Base-by-base conservation (phyloP, 2,329 filamentous ascomycete genomes). In the Colletotrichum nymphaeae region DNA sequence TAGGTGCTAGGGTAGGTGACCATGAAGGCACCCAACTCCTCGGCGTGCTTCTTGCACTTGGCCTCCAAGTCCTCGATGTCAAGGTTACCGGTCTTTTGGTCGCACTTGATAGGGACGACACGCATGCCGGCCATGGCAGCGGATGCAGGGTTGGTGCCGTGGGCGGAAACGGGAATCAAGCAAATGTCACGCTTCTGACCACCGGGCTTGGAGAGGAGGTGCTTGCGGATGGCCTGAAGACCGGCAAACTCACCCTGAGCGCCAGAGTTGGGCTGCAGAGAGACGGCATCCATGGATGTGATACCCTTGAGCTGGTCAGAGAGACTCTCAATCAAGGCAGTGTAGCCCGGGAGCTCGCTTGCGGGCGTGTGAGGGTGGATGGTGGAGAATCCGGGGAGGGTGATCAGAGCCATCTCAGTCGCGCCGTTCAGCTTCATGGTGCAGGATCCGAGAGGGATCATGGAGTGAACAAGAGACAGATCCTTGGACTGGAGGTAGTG, bases 361-460 rank as follows among this genome's bases (percentile, higher is more conserved):
- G 85, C 78, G 0, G 93, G 93, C 49, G 92, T 90, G 79, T 95
- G 95, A 0, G 96, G 96, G 84, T 98, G 96, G 42, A 97, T 88
- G 74, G 93, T 91, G 55, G 93, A 89, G 79, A 95, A 94, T 63
- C 92, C 90, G 1, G 92, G 91, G 84, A 92, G 93, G 1, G 94
- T 94, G 68, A 98, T 89, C 8, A 95, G 93, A 19, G 94, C 89
- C 96, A 98, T 98, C 85, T 98, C 95, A 0, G 94, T 94, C 3
- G 95, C 97, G 55, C 93, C 94, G 82, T 98, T 98, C 66, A 98
- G 91, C 88, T 98, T 98, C 96, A 98, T 98, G 16, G 96, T 98
- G 87, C 96, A 98, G 1, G 96, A 98, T 24, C 96, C 96, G 1
- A 98, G 90, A 2, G 96, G 95, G 74, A 98, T 98, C 96, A 98